Conservation (phyloP, 2,329 filamentous ascomycete genomes). For the Cytospora schulzeri region DNA sequence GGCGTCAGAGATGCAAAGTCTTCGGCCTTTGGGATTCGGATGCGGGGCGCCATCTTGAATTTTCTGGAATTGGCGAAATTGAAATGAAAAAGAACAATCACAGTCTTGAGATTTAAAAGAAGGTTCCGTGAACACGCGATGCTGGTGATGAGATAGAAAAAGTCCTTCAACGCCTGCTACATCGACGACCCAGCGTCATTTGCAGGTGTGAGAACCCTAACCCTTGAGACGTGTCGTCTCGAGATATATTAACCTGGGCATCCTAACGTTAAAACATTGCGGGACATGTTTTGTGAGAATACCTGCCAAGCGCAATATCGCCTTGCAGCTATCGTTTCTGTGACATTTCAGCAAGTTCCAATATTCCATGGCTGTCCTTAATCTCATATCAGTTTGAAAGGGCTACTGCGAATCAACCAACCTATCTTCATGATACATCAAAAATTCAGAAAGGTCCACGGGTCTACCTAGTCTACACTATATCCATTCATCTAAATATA, state of each 20-base stretch:
- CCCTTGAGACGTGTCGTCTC: background rate
- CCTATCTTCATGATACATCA: no score
- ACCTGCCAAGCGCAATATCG: no score
- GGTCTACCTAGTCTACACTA: background rate
- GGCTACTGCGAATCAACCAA: no score
- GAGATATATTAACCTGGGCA: no score
- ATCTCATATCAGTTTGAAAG: no score
- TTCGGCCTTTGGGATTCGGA: conserved; percentile 50
- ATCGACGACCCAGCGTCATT: background rate
- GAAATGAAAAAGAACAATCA: background rate
- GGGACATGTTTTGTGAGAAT: no score
- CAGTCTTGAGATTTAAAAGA: background rate
- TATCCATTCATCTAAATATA: background rate
- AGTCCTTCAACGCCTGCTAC: background rate
- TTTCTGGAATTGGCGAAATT: background rate
- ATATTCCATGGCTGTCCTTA: no score
- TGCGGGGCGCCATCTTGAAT: conserved; percentile 43
- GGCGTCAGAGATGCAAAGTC: conserved; percentile 52
- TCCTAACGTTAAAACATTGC: no score
- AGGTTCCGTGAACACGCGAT: background rate
- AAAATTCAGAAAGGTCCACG: no score
- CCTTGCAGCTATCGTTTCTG: no score
- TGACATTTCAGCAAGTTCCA: no score
- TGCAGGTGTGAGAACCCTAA: background rate
- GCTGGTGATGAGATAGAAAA: background rate